Base-by-base conservation (phyloP, 2,329 filamentous ascomycete species). In the Neofusicoccum ribis region DNA sequence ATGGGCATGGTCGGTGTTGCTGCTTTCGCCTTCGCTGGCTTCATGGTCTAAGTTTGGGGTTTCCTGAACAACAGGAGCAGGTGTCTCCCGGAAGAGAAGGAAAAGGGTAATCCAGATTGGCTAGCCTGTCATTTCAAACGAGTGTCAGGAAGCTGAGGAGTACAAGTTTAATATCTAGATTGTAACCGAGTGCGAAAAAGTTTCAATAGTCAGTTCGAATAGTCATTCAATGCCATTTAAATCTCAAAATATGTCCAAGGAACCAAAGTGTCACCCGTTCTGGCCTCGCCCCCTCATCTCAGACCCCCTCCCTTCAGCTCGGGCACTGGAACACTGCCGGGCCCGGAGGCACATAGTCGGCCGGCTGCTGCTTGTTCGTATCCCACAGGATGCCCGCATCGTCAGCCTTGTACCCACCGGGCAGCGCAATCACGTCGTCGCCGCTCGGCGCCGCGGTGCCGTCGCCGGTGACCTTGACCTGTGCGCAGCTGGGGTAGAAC, bases 401-500 rank as follows among this genome's bases (percentile, higher is more conserved):
- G 14, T 59, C 54, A 41, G 54, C 23, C 54, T 46, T 47, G 12
- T 59, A 59, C 1, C 27, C 54, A 0, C 54, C 54, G 0, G 54
- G 54, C 54, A 59, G 3, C n/a, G 54, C 54, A 36, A 59, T 59
- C 23, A 46, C 7, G 0, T 6, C n/a, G 2, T 59, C 54, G 1
- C 31, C 54, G 8, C 9, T 27, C 15, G 54, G 54, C 23, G n/a
- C 41, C 15, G 9, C 54, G 15, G 27, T 5, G 0, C 54, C 54
- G 0, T 23, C 43, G 0, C 71, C 71, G 15, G 64, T 61, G 2
- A 74, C 72, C 14, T 73, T 74, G 27, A 75, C 66, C 63, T 77
- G 77, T 20, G 78, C 73, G 70, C 78, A 81, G 67, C 76, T 76
- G 71, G 78, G 77, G 70, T 82, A 82, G 65, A 81, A 77, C 68